These are phyloP conservation scores for Xanthoparmelia taractica DNA, from an alignment of 495 filamentous ascomycete species.

Conservation along the genomic window DNA sequence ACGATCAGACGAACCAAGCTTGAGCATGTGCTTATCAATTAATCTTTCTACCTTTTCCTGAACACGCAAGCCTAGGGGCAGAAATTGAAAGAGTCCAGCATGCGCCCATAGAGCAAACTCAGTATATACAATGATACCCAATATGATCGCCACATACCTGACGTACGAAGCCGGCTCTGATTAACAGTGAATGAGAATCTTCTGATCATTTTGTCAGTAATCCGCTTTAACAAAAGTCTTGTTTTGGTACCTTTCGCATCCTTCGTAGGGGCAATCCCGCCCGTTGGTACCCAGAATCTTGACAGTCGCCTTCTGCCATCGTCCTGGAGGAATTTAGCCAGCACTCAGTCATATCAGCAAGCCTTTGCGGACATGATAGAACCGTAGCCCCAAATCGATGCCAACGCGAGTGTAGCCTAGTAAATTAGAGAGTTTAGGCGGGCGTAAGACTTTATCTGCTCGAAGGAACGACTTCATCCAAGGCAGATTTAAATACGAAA, in stretches of 20 bases:
- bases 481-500: not conserved
- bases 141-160: constrained; percentile 38
- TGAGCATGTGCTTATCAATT: constrained; percentile 83
- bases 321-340: constrained; percentile 9
- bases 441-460: not conserved
- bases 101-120: constrained; percentile 49
- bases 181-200: constrained; percentile 66
- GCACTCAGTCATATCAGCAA: not conserved
- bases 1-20: constrained; percentile 49
- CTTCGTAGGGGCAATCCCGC: constrained; percentile 22
- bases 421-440: not conserved
- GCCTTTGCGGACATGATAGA: constrained; percentile 15
- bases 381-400: not conserved
- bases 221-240: not conserved
- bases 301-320: constrained; percentile 27
- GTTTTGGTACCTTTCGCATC: constrained; percentile 3
- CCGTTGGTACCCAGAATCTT: constrained; percentile 25
- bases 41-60: constrained; percentile 80
- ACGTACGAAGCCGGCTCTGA: constrained; percentile 72
- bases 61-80: constrained; percentile 82
- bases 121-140: not conserved
- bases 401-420: not conserved
- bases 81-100: constrained; percentile 84
- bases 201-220: constrained; percentile 27
- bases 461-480: constrained; percentile 10